These are phyloP conservation scores for Colletotrichum noveboracense DNA, from an alignment of 2,329 filamentous ascomycete genomes.

Conservation along the genomic window DNA sequence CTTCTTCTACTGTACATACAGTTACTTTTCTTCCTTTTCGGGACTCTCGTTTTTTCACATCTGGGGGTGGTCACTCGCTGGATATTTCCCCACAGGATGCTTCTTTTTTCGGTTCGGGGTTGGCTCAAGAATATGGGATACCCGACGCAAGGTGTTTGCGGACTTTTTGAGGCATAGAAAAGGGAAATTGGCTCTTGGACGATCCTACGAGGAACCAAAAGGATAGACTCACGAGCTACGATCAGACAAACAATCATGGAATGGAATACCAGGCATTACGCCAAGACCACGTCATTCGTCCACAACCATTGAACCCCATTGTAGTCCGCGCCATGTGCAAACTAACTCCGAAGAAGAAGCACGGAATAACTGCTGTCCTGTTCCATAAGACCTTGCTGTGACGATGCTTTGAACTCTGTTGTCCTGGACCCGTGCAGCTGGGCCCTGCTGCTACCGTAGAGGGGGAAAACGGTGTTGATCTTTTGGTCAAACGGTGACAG, in stretches of 20 bases:
- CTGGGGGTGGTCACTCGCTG: constrained; percentile 24
- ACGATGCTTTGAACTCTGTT: not conserved
- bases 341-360: not conserved
- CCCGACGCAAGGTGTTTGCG: constrained; percentile 21
- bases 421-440: not conserved
- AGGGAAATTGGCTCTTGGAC: constrained; percentile 13
- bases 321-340: not conserved
- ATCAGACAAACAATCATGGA: constrained; percentile 12
- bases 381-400: not conserved
- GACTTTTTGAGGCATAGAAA: constrained; percentile 16
- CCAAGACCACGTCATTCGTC: not conserved
- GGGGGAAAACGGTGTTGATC: not conserved
- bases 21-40: constrained; percentile 20
- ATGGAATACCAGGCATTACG: constrained; percentile 18
- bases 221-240: constrained; percentile 30
- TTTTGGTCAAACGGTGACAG: not conserved
- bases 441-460: not conserved
- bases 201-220: constrained; percentile 13
- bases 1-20: constrained; percentile 42
- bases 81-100: constrained; percentile 19
- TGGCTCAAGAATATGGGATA: constrained; percentile 13
- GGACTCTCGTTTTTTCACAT: constrained; percentile 20
- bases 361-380: not conserved
- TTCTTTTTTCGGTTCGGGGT: constrained; percentile 11
- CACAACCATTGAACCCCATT: not conserved